phyloP scores from a whole-genome alignment of 2,329 filamentous ascomycete species.

The Sclerotinia borealis region DNA sequence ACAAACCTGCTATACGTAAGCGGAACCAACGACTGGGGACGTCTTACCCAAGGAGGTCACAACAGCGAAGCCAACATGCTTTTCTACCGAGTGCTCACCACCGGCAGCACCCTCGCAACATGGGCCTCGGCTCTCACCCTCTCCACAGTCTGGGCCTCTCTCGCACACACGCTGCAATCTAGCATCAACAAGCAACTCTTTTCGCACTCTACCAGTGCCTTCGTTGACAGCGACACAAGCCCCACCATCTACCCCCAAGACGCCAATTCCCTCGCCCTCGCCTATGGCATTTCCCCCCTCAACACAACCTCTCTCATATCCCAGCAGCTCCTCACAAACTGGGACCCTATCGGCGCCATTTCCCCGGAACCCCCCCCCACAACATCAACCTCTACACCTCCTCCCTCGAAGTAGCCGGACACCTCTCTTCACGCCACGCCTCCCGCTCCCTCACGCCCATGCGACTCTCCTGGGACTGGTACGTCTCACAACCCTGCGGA shows the following conservation, averaged over 20 bases:
- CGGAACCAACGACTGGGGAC: constrained; percentile 28
- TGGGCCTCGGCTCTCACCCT: constrained; percentile 33
- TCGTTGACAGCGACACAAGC: constrained; percentile 40
- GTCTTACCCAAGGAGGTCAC: constrained; percentile 26
- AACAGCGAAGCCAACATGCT: constrained; percentile 31
- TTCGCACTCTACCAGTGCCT: constrained; percentile 19
- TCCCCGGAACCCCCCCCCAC: constrained; percentile 48
- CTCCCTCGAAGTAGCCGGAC: constrained; percentile 53
- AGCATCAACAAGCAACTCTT: constrained; percentile 19
- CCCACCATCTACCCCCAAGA: constrained; percentile 53
- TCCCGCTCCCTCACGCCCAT: constrained; percentile 50
- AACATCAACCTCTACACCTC: constrained; percentile 54
- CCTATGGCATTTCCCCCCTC: constrained; percentile 23
- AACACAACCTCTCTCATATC: constrained; percentile 35
- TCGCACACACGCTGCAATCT: constrained; percentile 20
- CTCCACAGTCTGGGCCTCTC: constrained; percentile 15
- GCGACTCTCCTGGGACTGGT: constrained; percentile 54
- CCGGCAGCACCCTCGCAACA: constrained; percentile 40
- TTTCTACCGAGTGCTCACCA: constrained; percentile 41
- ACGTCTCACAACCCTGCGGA: constrained; percentile 51
- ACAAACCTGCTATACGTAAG: constrained; percentile 31
- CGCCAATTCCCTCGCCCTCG: constrained; percentile 49
- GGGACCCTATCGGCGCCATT: constrained; percentile 50
- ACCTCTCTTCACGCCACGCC: constrained; percentile 43
- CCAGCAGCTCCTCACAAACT: constrained; percentile 32